phyloP scores from a whole-genome alignment of 257 asterid species.

The Solanum rostratum region DNA sequence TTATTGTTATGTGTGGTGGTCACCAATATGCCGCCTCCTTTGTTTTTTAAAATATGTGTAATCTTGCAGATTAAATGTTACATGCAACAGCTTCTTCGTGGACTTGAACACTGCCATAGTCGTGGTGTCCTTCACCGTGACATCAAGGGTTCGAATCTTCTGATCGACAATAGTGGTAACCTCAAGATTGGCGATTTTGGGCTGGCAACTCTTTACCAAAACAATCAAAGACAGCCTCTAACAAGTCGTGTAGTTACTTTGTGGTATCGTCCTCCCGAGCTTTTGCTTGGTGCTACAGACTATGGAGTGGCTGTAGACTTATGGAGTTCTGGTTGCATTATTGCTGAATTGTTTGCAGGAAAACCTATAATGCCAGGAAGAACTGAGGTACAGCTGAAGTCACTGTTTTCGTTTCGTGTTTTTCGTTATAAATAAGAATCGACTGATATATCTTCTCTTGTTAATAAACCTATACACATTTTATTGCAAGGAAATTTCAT shows the following conservation, averaged over 20 bases:
- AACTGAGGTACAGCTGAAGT: slow-evolving; percentile 56
- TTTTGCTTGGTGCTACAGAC: slow-evolving; percentile 81
- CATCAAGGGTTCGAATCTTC: slow-evolving; percentile 84
- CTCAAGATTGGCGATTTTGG: slow-evolving; percentile 94
- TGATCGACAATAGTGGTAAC: slow-evolving; percentile 66
- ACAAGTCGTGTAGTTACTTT: slow-evolving; percentile 95
- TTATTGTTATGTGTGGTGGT: not conserved
- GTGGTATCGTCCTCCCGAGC: slow-evolving; percentile 98
- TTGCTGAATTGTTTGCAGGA: slow-evolving; percentile 79
- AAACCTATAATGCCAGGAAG: slow-evolving; percentile 95
- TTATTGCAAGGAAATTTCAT: not conserved
- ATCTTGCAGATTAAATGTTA: slow-evolving; percentile 72
- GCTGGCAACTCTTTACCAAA: slow-evolving; percentile 65
- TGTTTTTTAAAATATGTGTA: not conserved
- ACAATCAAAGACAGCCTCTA: slow-evolving; percentile 58
- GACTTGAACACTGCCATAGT: slow-evolving; percentile 88
- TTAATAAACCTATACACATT: not conserved
- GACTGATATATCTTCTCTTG: not conserved
- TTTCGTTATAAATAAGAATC: not conserved
- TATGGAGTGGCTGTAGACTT: slow-evolving; percentile 84
- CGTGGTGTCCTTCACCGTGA: slow-evolving; percentile 91
- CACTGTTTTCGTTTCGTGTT: not conserved
- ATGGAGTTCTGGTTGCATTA: slow-evolving; percentile 97
- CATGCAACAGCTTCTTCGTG: slow-evolving; percentile 75
- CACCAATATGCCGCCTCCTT: not conserved